Conservation (phyloP, 2,329 filamentous ascomycete species). For the Colletotrichum viniferum region DNA sequence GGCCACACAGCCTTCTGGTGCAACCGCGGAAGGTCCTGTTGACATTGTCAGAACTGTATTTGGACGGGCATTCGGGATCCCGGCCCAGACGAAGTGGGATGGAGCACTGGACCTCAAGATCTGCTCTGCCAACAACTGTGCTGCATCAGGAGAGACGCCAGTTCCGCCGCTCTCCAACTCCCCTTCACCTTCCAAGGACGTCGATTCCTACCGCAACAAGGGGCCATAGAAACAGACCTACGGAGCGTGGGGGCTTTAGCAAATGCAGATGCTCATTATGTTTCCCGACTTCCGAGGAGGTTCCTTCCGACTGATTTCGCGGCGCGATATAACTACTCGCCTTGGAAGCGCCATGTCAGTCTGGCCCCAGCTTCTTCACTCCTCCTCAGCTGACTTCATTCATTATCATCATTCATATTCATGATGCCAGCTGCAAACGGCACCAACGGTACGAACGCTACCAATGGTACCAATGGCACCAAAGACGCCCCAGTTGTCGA, state of each 20-base stretch:
- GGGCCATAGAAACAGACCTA: neutral
- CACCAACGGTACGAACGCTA: neutral
- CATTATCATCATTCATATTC: neutral
- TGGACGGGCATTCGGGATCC: neutral
- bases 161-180: neutral
- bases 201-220: neutral
- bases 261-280: neutral
- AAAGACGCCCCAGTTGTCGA: neutral
- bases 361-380: neutral
- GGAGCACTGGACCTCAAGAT: neutral
- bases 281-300: neutral
- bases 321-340: neutral
- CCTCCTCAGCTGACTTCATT: neutral
- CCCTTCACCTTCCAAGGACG: neutral
- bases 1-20: neutral
- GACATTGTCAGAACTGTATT: neutral
- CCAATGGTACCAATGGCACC: neutral
- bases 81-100: neutral
- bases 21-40: neutral
- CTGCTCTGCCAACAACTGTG: neutral
- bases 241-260: neutral
- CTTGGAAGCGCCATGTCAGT: neutral
- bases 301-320: neutral
- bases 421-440: neutral
- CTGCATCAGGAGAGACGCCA: neutral